Evolutionary conservation across 2,329 filamentous ascomycete species (phyloP).

Genomic region (Westerdykella ornata): DNA sequence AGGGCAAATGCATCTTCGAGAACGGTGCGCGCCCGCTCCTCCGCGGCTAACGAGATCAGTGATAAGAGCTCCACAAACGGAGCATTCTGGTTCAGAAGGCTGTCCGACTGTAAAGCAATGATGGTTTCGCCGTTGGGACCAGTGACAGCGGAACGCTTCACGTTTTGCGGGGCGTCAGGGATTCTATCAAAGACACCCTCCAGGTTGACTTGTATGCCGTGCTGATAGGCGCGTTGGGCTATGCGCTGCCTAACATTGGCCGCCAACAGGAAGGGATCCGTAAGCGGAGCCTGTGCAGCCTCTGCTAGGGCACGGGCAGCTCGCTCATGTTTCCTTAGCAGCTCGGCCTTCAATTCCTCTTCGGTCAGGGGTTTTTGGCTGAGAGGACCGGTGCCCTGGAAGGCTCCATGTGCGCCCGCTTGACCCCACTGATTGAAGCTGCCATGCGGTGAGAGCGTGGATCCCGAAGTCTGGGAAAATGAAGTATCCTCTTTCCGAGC

Average conservation of each 20-base stretch:
- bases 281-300: conserved; percentile 61
- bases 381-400: conserved; percentile 34
- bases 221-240: conserved; percentile 53
- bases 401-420: conserved; percentile 30
- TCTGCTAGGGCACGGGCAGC: conserved; percentile 57
- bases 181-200: conserved; percentile 47
- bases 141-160: conserved; percentile 36
- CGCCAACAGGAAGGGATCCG: conserved; percentile 65
- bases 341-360: conserved; percentile 58
- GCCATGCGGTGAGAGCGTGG: conserved; percentile 36
- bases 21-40: conserved; percentile 68
- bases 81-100: conserved; percentile 64
- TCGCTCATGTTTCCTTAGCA: conserved; percentile 59
- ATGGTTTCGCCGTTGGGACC: conserved; percentile 58
- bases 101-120: conserved; percentile 49
- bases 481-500: conserved; percentile 44
- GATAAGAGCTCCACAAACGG: conserved; percentile 75
- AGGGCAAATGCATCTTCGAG: conserved; percentile 70
- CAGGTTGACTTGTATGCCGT: conserved; percentile 54
- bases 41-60: conserved; percentile 73
- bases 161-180: conserved; percentile 25
- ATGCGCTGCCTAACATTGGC: conserved; percentile 50
- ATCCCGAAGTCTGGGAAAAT: conserved; percentile 35
- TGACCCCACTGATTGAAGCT: conserved; percentile 45
- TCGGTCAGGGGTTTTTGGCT: conserved; percentile 55